Percentiles rank a stretch among this genome's conserved stretches.
phyloP scores from a whole-genome alignment of 352 stramenopile species.

The Pythium pyrilobum region DNA sequence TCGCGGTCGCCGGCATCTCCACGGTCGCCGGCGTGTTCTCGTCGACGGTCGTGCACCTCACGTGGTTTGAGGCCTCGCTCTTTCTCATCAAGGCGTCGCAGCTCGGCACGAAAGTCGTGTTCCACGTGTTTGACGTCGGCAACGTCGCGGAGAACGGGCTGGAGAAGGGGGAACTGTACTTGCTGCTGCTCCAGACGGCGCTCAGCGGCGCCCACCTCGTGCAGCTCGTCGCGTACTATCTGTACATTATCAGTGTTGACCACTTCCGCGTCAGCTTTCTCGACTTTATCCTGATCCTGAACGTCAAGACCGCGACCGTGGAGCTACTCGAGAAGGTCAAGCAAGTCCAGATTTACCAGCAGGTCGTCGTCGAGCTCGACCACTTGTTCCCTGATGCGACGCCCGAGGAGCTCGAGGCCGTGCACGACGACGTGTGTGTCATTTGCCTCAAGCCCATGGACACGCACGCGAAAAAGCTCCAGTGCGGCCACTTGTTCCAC shows the following conservation, averaged over 20 bases:
- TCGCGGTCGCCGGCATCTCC: conserved; percentile 32
- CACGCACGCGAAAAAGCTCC: conserved; percentile 62
- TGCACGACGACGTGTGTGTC: conserved; percentile 72
- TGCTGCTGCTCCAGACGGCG: conserved; percentile 60
- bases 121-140: conserved; percentile 50
- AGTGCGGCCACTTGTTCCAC: conserved; percentile 71
- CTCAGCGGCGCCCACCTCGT: conserved; percentile 58
- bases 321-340: conserved; percentile 61
- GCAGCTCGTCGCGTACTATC: conserved; percentile 69
- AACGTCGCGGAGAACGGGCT: conserved; percentile 25
- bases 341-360: conserved; percentile 62
- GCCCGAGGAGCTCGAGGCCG: conserved; percentile 40
- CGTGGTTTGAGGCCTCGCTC: conserved; percentile 69
- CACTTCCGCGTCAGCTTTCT: conserved; percentile 76
- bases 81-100: conserved; percentile 64
- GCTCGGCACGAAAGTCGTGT: conserved; percentile 62
- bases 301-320: conserved; percentile 76
- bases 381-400: conserved; percentile 55
- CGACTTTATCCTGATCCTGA: conserved; percentile 75
- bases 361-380: conserved; percentile 68
- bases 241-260: conserved; percentile 79
- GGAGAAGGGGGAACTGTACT: conserved; percentile 59
- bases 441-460: conserved; percentile 76
- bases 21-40: conserved; percentile 40
- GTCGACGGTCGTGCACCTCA: conserved; percentile 52